Evolutionary conservation across 139 green algal species (phyloP).

Genomic region (Picochlorum sp.): DNA sequence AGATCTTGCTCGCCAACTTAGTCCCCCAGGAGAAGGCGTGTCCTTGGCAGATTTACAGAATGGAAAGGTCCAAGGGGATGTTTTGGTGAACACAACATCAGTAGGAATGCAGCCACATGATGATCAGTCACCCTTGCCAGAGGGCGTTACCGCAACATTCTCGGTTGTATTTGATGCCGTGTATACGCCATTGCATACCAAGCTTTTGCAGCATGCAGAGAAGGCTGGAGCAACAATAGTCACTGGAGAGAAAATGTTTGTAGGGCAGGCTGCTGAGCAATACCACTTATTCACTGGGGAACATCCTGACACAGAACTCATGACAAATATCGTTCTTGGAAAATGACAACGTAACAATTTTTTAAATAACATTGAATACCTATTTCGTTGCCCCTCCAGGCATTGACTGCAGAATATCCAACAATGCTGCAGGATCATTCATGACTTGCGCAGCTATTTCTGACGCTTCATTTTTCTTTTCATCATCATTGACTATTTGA

Average conservation of each 20-base stretch:
- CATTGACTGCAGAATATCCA: constrained; percentile 16
- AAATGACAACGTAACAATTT: not conserved
- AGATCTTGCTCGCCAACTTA: constrained; percentile 48
- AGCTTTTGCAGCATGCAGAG: constrained; percentile 56
- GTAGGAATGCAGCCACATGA: constrained; percentile 81
- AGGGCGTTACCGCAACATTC: constrained; percentile 36
- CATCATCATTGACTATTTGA: not conserved
- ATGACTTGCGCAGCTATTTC: constrained; percentile 17
- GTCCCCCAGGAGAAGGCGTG: constrained; percentile 3
- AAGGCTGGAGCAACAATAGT: constrained; percentile 40
- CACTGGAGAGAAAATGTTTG: constrained; percentile 92
- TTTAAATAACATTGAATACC: not conserved
- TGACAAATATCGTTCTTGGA: constrained; percentile 44
- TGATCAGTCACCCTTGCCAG: constrained; percentile 57
- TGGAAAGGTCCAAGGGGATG: constrained; percentile 51
- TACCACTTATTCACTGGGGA: constrained; percentile 71
- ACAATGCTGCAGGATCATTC: constrained; percentile 15
- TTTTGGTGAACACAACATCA: constrained; percentile 90
- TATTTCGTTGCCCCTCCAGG: not conserved
- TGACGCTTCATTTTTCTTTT: constrained; percentile 13
- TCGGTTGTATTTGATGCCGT: constrained; percentile 94
- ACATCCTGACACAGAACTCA: constrained; percentile 47
- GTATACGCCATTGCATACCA: constrained; percentile 90
- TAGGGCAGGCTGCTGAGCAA: constrained; percentile 89
- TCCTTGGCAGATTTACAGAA: constrained; percentile 24